Evolutionary conservation across 306 rosid species (phyloP).

Genomic region (Styphnolobium japonicum): DNA sequence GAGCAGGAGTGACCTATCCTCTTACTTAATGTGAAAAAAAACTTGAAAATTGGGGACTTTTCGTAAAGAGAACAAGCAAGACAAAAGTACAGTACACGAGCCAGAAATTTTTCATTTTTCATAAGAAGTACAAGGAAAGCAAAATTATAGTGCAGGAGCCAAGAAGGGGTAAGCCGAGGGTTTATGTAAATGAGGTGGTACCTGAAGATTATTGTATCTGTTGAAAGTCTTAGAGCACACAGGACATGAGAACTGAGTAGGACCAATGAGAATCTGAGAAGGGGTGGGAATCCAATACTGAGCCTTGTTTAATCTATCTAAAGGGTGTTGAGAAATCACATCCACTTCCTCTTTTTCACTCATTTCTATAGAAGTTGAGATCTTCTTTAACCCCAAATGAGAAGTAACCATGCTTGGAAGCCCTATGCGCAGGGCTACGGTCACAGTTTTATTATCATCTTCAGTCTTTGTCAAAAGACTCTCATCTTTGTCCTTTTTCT

Average conservation of each 20-base stretch:
- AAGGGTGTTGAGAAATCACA: conserved; percentile 27
- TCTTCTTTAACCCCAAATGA: conserved; percentile 26
- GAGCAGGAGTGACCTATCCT: background rate
- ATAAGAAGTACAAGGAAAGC: background rate
- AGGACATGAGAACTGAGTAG: conserved; percentile 67
- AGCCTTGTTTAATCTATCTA: conserved; percentile 37
- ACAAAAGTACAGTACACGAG: no score
- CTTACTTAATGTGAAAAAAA: background rate
- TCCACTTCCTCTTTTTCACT: conserved; percentile 10
- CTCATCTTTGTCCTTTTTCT: background rate
- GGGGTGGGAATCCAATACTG: conserved; percentile 77
- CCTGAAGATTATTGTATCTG: conserved; percentile 71
- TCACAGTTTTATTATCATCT: conserved; percentile 5
- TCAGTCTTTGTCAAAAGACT: background rate
- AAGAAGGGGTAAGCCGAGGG: background rate
- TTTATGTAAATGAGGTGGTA: background rate
- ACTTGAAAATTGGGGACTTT: background rate
- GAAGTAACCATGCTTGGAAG: conserved; percentile 43
- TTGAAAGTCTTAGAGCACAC: no score
- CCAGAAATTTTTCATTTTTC: no score
- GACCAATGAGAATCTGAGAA: conserved; percentile 67
- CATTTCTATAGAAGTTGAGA: background rate
- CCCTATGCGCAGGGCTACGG: conserved; percentile 56
- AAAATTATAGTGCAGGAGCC: no score
- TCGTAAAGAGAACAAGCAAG: no score